phyloP scores from a whole-genome alignment of 805 yeast genomes.

The Pichia phayaonensis region DNA sequence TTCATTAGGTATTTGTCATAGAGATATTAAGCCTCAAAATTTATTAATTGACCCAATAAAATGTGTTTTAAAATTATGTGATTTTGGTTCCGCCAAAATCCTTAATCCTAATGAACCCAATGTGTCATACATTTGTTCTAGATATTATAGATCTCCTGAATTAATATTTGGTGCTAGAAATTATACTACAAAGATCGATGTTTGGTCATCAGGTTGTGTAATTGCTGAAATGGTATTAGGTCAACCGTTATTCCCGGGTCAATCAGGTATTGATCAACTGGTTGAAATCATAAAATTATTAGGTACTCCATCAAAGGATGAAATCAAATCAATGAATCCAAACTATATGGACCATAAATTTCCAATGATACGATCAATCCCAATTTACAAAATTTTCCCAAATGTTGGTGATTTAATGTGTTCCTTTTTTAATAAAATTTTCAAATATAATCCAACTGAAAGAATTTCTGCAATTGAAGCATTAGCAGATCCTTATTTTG shows the following conservation, averaged over 20 bases:
- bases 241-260: constrained; percentile 97
- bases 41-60: constrained; percentile 77
- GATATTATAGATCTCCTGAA: constrained; percentile 97
- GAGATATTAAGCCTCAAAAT: constrained; percentile 90
- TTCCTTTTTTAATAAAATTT: constrained; percentile 45
- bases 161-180: constrained; percentile 94
- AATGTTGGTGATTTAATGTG: constrained; percentile 46
- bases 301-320: constrained; percentile 92
- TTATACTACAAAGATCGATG: constrained; percentile 92
- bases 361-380: constrained; percentile 77
- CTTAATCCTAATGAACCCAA: constrained; percentile 87
- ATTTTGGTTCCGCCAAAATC: constrained; percentile 92
- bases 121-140: constrained; percentile 91
- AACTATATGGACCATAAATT: constrained; percentile 96
- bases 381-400: constrained; percentile 59
- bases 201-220: constrained; percentile 98
- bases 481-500: constrained; percentile 46
- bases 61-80: constrained; percentile 86
- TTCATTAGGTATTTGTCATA: constrained; percentile 73
- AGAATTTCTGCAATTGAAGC: constrained; percentile 55
- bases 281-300: constrained; percentile 93
- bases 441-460: constrained; percentile 62
- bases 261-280: constrained; percentile 92
- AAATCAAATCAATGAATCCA: constrained; percentile 91
- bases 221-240: constrained; percentile 95